phyloP scores from a whole-genome alignment of 2,329 filamentous ascomycete genomes.

The Diplodia corticola region DNA sequence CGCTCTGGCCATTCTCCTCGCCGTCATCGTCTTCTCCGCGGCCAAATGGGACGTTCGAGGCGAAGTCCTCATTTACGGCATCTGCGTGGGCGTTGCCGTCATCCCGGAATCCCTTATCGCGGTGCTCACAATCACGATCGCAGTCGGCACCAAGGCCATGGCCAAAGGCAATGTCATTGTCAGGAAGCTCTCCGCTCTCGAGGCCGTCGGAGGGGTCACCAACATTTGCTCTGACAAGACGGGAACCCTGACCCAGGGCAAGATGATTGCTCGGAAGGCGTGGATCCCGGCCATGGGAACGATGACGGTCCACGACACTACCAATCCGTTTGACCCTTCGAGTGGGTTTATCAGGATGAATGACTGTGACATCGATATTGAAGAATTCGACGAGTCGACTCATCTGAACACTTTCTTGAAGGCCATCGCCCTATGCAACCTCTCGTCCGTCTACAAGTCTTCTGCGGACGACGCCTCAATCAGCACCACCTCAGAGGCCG shows the following conservation, averaged over 20 bases:
- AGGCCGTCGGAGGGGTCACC: slow-evolving; percentile 45
- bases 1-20: slow-evolving; percentile 68
- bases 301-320: slow-evolving; percentile 37
- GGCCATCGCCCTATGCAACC: slow-evolving; percentile 43
- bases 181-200: slow-evolving; percentile 41
- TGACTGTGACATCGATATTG: slow-evolving; percentile 31
- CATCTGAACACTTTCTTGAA: slow-evolving; percentile 35
- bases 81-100: slow-evolving; percentile 50
- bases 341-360: slow-evolving; percentile 38
- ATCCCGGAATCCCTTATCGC: slow-evolving; percentile 50
- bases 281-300: slow-evolving; percentile 39
- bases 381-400: slow-evolving; percentile 29
- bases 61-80: slow-evolving; percentile 51
- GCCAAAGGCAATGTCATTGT: slow-evolving; percentile 44
- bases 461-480: slow-evolving; percentile 9
- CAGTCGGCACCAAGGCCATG: slow-evolving; percentile 45
- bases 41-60: slow-evolving; percentile 50
- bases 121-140: slow-evolving; percentile 64
- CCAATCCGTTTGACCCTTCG: slow-evolving; percentile 37
- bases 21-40: slow-evolving; percentile 67
- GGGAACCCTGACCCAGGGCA: slow-evolving; percentile 43
- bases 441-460: slow-evolving; percentile 35
- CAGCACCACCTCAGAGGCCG: neutral
- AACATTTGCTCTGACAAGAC: slow-evolving; percentile 41
- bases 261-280: slow-evolving; percentile 43